Percentiles rank a stretch among this genome's conserved stretches.
Conservation (phyloP, 345 rosid genomes). For the Jatropha curcas region DNA sequence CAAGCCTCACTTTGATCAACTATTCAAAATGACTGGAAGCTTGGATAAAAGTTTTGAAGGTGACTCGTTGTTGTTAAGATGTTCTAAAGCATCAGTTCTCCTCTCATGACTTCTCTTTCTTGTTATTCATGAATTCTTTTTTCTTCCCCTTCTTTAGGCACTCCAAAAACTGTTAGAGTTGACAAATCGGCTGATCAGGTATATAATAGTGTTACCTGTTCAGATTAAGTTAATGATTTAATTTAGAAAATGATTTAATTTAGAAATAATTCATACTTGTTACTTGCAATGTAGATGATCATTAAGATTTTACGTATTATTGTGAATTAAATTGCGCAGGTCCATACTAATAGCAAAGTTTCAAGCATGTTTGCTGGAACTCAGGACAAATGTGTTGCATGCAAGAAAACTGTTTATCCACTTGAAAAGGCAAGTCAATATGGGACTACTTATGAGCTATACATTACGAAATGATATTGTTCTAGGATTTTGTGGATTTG, state of each 20-base stretch:
- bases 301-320: neutral
- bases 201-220: slow-evolving; percentile 17
- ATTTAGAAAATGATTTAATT: neutral
- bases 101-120: slow-evolving; percentile 4
- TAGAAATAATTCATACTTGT: neutral
- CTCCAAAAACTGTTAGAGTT: slow-evolving; percentile 55
- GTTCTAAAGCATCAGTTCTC: neutral
- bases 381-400: slow-evolving; percentile 73
- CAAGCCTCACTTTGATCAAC: slow-evolving; percentile 83
- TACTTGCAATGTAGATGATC: neutral
- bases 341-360: slow-evolving; percentile 53
- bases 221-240: neutral
- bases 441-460: slow-evolving; percentile 8
- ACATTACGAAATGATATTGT: neutral
- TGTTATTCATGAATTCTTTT: neutral
- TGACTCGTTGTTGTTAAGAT: slow-evolving; percentile 11
- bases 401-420: slow-evolving; percentile 77
- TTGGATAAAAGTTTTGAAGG: slow-evolving; percentile 80
- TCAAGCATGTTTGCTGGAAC: slow-evolving; percentile 72
- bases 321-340: slow-evolving; percentile 27
- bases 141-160: slow-evolving; percentile 36
- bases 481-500: neutral
- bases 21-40: slow-evolving; percentile 75
- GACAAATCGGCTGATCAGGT: slow-evolving; percentile 62
- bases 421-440: slow-evolving; percentile 44